Base-by-base conservation (phyloP, 2,329 filamentous ascomycete species). In the Calonectria naviculata region DNA sequence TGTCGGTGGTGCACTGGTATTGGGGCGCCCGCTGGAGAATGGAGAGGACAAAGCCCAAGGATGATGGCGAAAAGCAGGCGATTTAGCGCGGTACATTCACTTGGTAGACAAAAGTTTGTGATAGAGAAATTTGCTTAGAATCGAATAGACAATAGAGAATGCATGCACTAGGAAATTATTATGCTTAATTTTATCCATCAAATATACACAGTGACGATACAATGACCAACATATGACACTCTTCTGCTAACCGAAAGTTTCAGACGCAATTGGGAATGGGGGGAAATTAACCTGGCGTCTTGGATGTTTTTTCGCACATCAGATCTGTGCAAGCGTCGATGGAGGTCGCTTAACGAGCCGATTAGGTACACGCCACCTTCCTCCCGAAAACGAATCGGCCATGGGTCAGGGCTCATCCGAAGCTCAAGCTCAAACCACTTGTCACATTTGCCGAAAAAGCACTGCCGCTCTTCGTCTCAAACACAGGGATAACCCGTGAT, bases 11-110 rank as follows among this genome's bases (percentile, higher is more conserved):
- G 8, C 52, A 65, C 34, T 61, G 67, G 62, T 36, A 29, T 9
- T 70, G 52, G 31, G 67, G 67, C 19, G 52, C 54, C 12, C 7
- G 21, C 12, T 70, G 67, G 67, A 65, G 67, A 17, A 31, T 61
- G 56, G 56, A 67, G 56, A 61, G 65, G 9, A 64, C 44, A 9
- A 49, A 21, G 44, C n/a, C 46, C 1, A 64, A 64, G 19, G 17
- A n/a, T 9, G 63, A 66, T 3, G 17, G 7, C 36, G n/a, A 66
- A 38, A 66, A 58, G 26, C n/a, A 46, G n/a, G 9, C n/a, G 7
- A 46, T 10, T 4, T 46, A 24, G 21, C 24, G 12, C 13, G 2
- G 2, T 41, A 1, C 12, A 13, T 26, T 46, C 12, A 12, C 19
- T 7, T 1, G n/a, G 13, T 24, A 46, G 42, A 46, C n/a, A 24